These are phyloP conservation scores for Otatea glauca DNA, from an alignment of 176 grass and related monocot species.

Conservation along the genomic window DNA sequence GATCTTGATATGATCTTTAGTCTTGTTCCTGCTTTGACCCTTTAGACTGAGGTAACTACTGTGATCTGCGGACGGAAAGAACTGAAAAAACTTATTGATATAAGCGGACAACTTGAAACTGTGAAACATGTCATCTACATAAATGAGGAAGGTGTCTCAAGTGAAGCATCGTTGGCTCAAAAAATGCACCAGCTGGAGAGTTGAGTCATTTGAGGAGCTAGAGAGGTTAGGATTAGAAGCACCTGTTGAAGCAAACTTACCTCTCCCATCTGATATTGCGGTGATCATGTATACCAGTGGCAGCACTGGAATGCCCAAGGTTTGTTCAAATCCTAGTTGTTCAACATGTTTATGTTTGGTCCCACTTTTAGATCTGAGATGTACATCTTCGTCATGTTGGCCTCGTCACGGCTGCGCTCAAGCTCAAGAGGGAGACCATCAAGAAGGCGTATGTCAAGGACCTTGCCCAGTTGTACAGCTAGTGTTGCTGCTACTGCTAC, in stretches of 20 bases:
- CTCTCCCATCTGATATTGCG: constrained; percentile 72
- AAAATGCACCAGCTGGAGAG: constrained; percentile 67
- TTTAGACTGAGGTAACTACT: constrained; percentile 88
- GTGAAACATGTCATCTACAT: constrained; percentile 89
- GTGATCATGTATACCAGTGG: constrained; percentile 99
- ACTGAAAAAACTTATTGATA: constrained; percentile 89
- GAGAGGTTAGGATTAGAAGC: constrained; percentile 71
- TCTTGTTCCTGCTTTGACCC: constrained; percentile 38
- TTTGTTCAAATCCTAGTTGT: constrained; percentile 50
- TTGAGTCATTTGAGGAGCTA: constrained; percentile 81
- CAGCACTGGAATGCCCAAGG: constrained; percentile 98
- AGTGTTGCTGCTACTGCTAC: not conserved
- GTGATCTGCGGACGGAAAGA: constrained; percentile 85
- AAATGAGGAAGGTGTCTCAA: constrained; percentile 70
- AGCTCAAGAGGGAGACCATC: constrained; percentile 89
- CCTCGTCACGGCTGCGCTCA: constrained; percentile 84
- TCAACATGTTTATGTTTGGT: not conserved
- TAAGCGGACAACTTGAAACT: constrained; percentile 78
- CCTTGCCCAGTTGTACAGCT: constrained; percentile 63
- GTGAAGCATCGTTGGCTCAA: constrained; percentile 75
- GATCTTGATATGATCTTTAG: constrained; percentile 10
- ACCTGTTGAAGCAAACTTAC: constrained; percentile 62
- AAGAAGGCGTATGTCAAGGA: constrained; percentile 69
- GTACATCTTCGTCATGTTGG: constrained; percentile 28
- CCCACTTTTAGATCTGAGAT: constrained; percentile 7